Evolutionary conservation across 768 basidiomycete genomes (phyloP).

Genomic region (Tulasnella sp.): DNA sequence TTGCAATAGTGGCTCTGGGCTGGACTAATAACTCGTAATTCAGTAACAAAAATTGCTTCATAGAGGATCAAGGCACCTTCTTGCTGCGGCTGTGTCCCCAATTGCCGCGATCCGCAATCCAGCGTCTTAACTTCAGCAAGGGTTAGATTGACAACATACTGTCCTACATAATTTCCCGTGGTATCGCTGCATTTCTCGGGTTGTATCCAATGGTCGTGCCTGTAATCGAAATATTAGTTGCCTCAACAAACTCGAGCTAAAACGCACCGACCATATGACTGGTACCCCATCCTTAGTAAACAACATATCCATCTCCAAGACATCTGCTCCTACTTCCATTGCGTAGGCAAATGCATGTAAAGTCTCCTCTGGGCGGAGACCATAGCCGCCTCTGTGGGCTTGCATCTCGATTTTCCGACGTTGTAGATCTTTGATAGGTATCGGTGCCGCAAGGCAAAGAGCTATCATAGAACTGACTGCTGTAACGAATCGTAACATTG

Average conservation of each 20-base stretch:
- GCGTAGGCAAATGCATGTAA: constrained; percentile 2
- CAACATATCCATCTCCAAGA: constrained; percentile 5
- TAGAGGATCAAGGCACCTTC: constrained; percentile 21
- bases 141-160: constrained; percentile 62
- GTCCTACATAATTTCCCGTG: constrained; percentile 44
- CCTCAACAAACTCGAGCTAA: not conserved
- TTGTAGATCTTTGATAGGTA: not conserved
- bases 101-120: constrained; percentile 63
- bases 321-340: constrained; percentile 1
- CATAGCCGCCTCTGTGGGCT: not conserved
- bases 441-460: not conserved
- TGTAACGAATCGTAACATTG: no score
- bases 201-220: constrained; percentile 5
- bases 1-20: constrained; percentile 58
- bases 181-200: not conserved
- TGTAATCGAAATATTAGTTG: not conserved
- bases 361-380: not conserved
- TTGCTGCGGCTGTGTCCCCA: constrained; percentile 32
- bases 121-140: constrained; percentile 65
- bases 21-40: constrained; percentile 45
- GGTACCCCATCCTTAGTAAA: constrained; percentile 5
- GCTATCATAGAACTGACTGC: not conserved
- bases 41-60: constrained; percentile 17
- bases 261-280: not conserved
- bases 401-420: not conserved